Evolutionary conservation across 495 filamentous ascomycete genomes (phyloP).

Genomic region (Penicillium dipodomyicola): DNA sequence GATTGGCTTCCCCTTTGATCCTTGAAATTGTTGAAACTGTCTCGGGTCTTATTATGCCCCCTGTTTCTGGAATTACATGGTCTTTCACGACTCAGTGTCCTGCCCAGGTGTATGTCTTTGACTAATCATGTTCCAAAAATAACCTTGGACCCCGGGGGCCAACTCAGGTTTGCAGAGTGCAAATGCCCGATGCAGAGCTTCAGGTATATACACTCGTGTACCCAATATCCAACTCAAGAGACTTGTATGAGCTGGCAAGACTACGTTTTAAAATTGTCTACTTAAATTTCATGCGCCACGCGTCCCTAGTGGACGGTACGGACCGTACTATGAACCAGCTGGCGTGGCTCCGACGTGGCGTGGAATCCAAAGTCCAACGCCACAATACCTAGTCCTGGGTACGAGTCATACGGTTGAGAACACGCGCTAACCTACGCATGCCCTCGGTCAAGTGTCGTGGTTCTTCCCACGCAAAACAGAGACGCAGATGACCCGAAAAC

Average conservation of each 20-base stretch:
- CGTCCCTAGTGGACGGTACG: constrained; percentile 13
- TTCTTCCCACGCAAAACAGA: constrained; percentile 77
- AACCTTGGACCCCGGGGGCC: not conserved
- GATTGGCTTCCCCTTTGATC: not conserved
- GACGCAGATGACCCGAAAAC: constrained; percentile 56
- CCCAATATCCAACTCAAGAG: not conserved
- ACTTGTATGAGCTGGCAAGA: not conserved
- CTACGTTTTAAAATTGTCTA: constrained; percentile 4
- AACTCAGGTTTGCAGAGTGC: not conserved
- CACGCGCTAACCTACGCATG: constrained; percentile 55
- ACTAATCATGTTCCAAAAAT: not conserved
- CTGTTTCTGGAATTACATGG: not conserved
- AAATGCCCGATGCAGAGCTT: constrained; percentile 1
- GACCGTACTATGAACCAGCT: constrained; percentile 1
- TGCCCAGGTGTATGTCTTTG: not conserved
- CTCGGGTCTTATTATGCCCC: not conserved
- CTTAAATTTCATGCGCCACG: not conserved
- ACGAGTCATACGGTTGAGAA: constrained; percentile 20
- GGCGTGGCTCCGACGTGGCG: constrained; percentile 1
- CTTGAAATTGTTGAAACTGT: not conserved
- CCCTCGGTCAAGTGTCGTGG: constrained; percentile 67
- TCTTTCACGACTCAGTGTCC: not conserved
- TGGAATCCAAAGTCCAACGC: not conserved
- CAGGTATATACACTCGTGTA: not conserved
- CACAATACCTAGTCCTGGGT: not conserved